Percentiles rank a stretch among this genome's conserved stretches.
These are phyloP conservation scores for Boletales sp. DNA, from an alignment of 768 basidiomycete species.

Conservation along the genomic window DNA sequence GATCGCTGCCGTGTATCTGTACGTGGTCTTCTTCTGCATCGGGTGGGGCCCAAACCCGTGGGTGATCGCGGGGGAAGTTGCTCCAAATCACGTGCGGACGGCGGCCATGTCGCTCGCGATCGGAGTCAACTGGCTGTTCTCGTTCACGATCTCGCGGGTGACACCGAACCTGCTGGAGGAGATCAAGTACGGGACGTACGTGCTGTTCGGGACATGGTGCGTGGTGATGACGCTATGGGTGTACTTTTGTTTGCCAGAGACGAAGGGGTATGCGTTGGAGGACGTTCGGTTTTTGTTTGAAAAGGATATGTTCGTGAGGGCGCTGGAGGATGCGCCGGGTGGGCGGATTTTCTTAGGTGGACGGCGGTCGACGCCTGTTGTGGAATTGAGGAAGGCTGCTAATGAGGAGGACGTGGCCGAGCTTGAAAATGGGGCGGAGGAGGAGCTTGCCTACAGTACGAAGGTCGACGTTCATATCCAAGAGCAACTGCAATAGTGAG, in stretches of 20 bases:
- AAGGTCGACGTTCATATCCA: no score
- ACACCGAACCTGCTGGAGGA: slow-evolving; percentile 36
- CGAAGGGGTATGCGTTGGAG: slow-evolving; percentile 37
- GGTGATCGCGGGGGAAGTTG: slow-evolving; percentile 33
- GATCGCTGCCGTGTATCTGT: slow-evolving; percentile 37
- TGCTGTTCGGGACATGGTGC: slow-evolving; percentile 32
- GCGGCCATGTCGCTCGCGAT: slow-evolving; percentile 33
- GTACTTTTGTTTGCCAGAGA: slow-evolving; percentile 40
- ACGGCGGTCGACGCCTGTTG: slow-evolving; percentile 27
- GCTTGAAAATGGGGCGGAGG: no score
- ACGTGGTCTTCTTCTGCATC: slow-evolving; percentile 35
- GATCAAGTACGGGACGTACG: slow-evolving; percentile 31
- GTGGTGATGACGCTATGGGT: slow-evolving; percentile 34
- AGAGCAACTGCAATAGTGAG: no score
- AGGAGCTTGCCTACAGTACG: no score
- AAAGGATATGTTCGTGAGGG: slow-evolving; percentile 29
- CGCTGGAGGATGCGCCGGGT: slow-evolving; percentile 34
- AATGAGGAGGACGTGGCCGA: background rate
- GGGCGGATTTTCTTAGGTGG: slow-evolving; percentile 28
- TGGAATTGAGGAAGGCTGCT: slow-evolving; percentile 17
- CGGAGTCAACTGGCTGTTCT: slow-evolving; percentile 34
- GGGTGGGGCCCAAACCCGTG: slow-evolving; percentile 31
- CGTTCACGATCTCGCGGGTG: slow-evolving; percentile 35
- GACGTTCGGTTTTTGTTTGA: slow-evolving; percentile 38
- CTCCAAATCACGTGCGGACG: slow-evolving; percentile 37